Percentiles rank a stretch among this genome's conserved stretches.
These are phyloP conservation scores for Hericium erinaceus DNA, from an alignment of 768 basidiomycete species.

Conservation along the genomic window DNA sequence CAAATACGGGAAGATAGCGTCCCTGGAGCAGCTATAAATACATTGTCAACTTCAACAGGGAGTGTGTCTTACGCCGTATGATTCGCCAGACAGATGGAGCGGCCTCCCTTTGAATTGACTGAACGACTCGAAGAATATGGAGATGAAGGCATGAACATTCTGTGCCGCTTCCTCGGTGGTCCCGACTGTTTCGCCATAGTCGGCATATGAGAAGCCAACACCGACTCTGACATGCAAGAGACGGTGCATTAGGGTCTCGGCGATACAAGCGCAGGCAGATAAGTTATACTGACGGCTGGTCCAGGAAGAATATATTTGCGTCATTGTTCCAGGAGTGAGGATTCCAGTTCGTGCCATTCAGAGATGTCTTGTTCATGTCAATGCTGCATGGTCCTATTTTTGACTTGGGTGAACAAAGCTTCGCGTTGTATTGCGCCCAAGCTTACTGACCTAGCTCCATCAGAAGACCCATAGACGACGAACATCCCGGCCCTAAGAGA, in stretches of 20 bases:
- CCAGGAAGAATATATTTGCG: constrained; percentile 64
- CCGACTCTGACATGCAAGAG: constrained; percentile 37
- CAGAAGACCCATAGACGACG: constrained; percentile 44
- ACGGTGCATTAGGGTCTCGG: background rate
- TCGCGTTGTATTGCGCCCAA: background rate
- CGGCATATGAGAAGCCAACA: constrained; percentile 66
- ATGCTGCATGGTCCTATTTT: constrained; percentile 49
- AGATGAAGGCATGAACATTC: constrained; percentile 66
- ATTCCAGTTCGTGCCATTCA: constrained; percentile 56
- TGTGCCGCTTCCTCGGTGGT: constrained; percentile 77
- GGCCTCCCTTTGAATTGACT: constrained; percentile 56
- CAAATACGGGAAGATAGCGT: constrained; percentile 66
- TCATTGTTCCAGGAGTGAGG: constrained; percentile 58
- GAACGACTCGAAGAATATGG: constrained; percentile 77
- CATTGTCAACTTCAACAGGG: background rate
- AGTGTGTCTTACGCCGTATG: constrained; percentile 48
- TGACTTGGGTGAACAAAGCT: too few species aligned
- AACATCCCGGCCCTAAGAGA: constrained; percentile 46
- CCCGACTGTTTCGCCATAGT: constrained; percentile 56
- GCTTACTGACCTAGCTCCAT: constrained; percentile 40
- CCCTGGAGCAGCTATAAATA: constrained; percentile 31
- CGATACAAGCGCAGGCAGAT: background rate
- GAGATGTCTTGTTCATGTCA: constrained; percentile 43
- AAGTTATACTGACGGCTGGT: constrained; percentile 32
- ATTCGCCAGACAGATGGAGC: constrained; percentile 67